Evolutionary conservation across 2,329 filamentous ascomycete species (phyloP).

Genomic region (Aureobasidium subglaciale): DNA sequence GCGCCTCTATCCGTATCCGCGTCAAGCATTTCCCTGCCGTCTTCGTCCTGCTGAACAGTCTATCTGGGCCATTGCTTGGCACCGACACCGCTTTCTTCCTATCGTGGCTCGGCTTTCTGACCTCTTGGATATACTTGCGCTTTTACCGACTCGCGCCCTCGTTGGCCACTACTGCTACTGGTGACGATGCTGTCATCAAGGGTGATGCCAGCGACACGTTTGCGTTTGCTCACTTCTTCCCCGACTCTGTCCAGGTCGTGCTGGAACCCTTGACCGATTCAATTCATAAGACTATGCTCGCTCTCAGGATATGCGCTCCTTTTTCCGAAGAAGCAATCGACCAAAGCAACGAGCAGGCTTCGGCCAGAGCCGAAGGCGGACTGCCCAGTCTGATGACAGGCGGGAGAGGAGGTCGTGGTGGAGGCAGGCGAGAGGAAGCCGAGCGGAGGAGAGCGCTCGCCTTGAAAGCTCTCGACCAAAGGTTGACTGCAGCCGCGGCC

Average conservation of each 20-base stretch:
- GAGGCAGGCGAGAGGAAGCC: conserved; percentile 76
- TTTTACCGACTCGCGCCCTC: conserved; percentile 77
- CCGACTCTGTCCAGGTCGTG: conserved; percentile 70
- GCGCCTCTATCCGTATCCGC: conserved; percentile 78
- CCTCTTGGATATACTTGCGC: conserved; percentile 90
- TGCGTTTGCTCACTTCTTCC: conserved; percentile 93
- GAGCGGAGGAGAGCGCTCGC: conserved; percentile 84
- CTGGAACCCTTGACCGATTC: conserved; percentile 66
- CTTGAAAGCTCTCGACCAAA: conserved; percentile 83
- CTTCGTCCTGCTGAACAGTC: conserved; percentile 63
- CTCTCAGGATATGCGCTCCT: conserved; percentile 71
- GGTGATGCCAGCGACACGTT: conserved; percentile 96
- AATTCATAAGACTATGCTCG: conserved; percentile 67
- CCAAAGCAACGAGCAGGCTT: conserved; percentile 63
- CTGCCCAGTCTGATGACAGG: conserved; percentile 52
- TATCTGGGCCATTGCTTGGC: conserved; percentile 57
- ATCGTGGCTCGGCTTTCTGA: conserved; percentile 72
- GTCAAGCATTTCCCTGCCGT: conserved; percentile 75
- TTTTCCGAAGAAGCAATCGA: conserved; percentile 78
- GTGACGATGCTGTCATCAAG: conserved; percentile 50
- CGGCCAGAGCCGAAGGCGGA: conserved; percentile 54
- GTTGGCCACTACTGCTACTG: conserved; percentile 44
- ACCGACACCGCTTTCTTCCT: conserved; percentile 75
- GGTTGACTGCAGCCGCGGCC: conserved; percentile 71
- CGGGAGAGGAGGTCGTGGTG: conserved; percentile 36